A percentile compares a stretch with the other conserved stretches of the same genome.
Evolutionary conservation across 2,329 filamentous ascomycete species (phyloP).

Genomic region (Tolypocladium ovalisporum): DNA sequence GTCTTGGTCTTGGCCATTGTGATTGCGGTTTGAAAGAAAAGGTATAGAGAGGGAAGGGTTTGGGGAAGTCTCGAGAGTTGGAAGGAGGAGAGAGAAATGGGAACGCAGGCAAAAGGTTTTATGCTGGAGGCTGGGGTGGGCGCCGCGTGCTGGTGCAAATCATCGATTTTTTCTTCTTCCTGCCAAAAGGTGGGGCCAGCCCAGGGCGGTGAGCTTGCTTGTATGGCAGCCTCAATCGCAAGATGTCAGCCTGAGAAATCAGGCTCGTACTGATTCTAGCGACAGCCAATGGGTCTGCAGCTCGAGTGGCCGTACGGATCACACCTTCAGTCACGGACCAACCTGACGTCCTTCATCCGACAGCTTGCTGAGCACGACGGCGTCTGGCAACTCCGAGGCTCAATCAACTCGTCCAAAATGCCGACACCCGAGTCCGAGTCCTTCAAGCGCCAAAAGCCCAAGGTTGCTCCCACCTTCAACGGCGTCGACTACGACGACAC

Average conservation of each 20-base stretch:
- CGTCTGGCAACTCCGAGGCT: conserved; percentile 2
- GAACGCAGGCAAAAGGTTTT: neutral
- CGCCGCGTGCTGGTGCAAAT: conserved; percentile 2
- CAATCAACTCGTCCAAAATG: conserved; percentile 36
- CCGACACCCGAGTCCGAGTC: conserved; percentile 73
- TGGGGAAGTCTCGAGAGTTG: neutral
- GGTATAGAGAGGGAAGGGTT: neutral
- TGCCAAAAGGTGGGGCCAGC: conserved; percentile 20
- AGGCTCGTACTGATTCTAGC: conserved; percentile 7
- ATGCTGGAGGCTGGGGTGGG: neutral
- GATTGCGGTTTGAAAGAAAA: conserved; percentile 10
- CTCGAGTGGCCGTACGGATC: neutral
- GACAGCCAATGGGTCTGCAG: neutral
- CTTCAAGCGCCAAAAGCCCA: conserved; percentile 77
- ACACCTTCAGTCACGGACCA: neutral
- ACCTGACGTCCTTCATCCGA: neutral
- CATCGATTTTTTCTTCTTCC: conserved; percentile 11
- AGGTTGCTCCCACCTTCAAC: conserved; percentile 71
- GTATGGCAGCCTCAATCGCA: neutral
- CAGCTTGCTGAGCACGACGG: conserved; percentile 6
- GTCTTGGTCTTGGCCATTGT: conserved; percentile 60
- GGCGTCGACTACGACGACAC: conserved; percentile 82
- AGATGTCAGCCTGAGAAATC: conserved; percentile 16
- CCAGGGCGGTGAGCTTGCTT: conserved; percentile 22
- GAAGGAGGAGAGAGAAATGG: neutral